Evolutionary conservation across 2,329 filamentous ascomycete genomes (phyloP).

Genomic region (Aspergillus glaucus): DNA sequence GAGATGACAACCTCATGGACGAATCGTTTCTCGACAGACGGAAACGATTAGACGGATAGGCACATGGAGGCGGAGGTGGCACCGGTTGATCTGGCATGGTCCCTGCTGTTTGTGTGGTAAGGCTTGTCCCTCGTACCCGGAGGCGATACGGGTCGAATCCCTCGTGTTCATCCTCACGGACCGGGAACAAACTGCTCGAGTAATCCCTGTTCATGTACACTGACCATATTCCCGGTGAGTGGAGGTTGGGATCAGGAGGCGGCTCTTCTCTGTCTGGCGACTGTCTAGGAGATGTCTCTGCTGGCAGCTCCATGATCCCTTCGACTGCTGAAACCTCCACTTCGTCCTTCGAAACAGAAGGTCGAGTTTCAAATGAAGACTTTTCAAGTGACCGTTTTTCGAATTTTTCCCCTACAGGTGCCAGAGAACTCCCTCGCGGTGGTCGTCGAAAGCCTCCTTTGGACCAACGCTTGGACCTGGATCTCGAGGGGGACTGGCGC

Average conservation of each 20-base stretch:
- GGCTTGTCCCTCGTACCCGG: conserved; percentile 26
- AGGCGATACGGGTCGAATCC: conserved; percentile 16
- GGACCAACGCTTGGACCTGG: conserved; percentile 27
- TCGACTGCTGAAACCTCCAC: conserved; percentile 29
- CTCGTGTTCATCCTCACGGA: conserved; percentile 16
- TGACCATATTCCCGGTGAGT: conserved; percentile 26
- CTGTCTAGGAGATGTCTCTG: conserved; percentile 32
- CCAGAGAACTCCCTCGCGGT: conserved; percentile 24
- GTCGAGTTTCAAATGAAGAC: conserved; percentile 2
- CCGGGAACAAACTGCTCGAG: conserved; percentile 15
- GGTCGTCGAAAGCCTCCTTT: conserved; percentile 18
- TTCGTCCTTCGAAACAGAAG: conserved; percentile 21
- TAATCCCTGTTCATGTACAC: conserved; percentile 18
- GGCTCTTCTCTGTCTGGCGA: conserved; percentile 27
- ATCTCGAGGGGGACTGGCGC: conserved; percentile 28
- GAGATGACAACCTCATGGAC: conserved; percentile 26
- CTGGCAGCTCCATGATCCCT: conserved; percentile 26
- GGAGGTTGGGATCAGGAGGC: conserved; percentile 19
- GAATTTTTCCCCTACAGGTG: conserved; percentile 23
- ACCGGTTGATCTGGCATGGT: conserved; percentile 30
- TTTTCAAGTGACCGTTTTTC: conserved; percentile 14
- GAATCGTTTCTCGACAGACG: conserved; percentile 31
- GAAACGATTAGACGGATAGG: conserved; percentile 25
- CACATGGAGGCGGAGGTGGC: conserved; percentile 28
- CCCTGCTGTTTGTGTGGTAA: conserved; percentile 28